Conservation (phyloP, 2,329 filamentous ascomycete genomes). For the Aspergillus hortae region DNA sequence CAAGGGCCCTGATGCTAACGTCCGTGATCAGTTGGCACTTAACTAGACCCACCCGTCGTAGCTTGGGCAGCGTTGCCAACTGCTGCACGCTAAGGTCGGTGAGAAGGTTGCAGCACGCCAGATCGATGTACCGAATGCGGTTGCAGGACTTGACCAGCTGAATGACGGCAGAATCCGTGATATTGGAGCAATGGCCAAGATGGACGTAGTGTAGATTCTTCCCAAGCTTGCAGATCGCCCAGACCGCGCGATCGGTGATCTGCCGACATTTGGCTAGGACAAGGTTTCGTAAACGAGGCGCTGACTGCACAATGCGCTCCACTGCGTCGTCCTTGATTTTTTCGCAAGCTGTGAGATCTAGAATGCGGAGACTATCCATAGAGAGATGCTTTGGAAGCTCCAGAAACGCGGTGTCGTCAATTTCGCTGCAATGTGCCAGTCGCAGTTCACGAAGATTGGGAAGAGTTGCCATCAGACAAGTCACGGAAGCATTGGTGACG, state of each 20-base stretch:
- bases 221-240: constrained; percentile 80
- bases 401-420: constrained; percentile 86
- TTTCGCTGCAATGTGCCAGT: constrained; percentile 76
- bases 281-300: constrained; percentile 84
- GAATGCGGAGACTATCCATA: constrained; percentile 85
- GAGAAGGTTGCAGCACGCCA: constrained; percentile 88
- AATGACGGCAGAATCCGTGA: constrained; percentile 85
- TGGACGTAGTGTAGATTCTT: constrained; percentile 98
- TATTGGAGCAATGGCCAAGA: constrained; percentile 84
- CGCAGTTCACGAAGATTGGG: constrained; percentile 85
- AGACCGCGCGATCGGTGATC: constrained; percentile 84
- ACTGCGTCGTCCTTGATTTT: constrained; percentile 83
- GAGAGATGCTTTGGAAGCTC: constrained; percentile 64
- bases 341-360: constrained; percentile 86
- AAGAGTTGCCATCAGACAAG: constrained; percentile 72
- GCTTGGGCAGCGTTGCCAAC: constrained; percentile 81
- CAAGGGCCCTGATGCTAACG: constrained; percentile 78
- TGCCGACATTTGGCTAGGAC: constrained; percentile 92
- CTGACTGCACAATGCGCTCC: constrained; percentile 78
- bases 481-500: constrained; percentile 80
- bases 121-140: constrained; percentile 92
- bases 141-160: constrained; percentile 82
- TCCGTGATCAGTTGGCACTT: constrained; percentile 92
- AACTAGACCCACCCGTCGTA: constrained; percentile 90
- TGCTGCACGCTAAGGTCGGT: constrained; percentile 84